Evolutionary conservation across 306 rosid species (phyloP).

Genomic region (Dicorynia guianensis): DNA sequence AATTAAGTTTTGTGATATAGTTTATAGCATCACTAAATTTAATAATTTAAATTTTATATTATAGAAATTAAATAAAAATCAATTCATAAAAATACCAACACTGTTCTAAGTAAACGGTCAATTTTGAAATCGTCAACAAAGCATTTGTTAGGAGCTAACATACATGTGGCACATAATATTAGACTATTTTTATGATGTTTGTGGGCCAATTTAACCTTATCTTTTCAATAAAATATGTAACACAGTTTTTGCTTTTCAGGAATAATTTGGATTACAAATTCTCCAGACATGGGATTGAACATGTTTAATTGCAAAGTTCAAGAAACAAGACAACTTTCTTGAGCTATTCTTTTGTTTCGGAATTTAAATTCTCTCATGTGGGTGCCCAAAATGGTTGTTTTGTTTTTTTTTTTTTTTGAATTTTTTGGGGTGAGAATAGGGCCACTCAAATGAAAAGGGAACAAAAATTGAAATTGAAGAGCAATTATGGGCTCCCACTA

Average conservation of each 20-base stretch:
- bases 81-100: too few relatives aligned
- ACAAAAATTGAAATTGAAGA: conserved; percentile 46
- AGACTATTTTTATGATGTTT: conserved; percentile 35
- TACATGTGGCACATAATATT: conserved; percentile 33
- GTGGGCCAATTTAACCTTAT: conserved; percentile 40
- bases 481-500: conserved; percentile 44
- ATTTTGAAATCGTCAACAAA: conserved; percentile 46
- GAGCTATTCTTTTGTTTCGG: conserved; percentile 25
- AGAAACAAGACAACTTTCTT: conserved; percentile 23
- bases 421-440: background rate
- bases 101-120: conserved; percentile 49
- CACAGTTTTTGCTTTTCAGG: conserved; percentile 3
- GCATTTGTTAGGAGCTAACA: conserved; percentile 15
- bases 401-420: background rate
- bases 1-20: too few relatives aligned
- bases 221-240: conserved; percentile 10
- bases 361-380: background rate
- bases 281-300: conserved; percentile 1
- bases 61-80: too few relatives aligned
- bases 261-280: background rate
- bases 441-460: conserved; percentile 29
- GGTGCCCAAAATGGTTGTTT: conserved; percentile 13
- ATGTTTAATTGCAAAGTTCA: conserved; percentile 24
- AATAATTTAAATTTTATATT: too few relatives aligned
- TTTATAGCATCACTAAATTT: too few relatives aligned